phyloP scores from a whole-genome alignment of 441 rosid genomes.

The Corymbia calophylla region DNA sequence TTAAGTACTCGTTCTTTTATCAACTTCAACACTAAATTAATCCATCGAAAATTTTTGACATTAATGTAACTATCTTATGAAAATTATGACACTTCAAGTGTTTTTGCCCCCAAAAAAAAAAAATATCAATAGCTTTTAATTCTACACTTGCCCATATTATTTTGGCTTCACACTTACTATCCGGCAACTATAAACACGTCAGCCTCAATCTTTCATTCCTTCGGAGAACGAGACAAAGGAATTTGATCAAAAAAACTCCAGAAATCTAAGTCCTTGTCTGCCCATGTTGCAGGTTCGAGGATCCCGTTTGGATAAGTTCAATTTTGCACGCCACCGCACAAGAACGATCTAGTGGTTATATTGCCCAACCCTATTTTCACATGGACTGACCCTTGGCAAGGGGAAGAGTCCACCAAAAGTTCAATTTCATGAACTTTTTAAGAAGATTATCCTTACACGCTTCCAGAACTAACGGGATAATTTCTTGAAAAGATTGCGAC shows the following conservation, averaged over 20 bases:
- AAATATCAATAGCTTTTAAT: too few species aligned
- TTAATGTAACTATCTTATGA: background rate
- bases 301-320: background rate
- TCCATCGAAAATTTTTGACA: background rate
- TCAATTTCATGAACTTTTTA: background rate
- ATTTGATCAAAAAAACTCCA: background rate
- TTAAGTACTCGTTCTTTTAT: background rate
- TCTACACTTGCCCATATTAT: background rate
- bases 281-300: background rate
- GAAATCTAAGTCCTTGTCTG: too few species aligned
- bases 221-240: background rate
- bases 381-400: background rate
- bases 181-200: background rate
- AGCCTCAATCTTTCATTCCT: background rate
- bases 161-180: background rate
- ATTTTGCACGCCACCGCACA: background rate
- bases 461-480: background rate
- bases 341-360: background rate
- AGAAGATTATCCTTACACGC: background rate
- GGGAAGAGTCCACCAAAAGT: background rate
- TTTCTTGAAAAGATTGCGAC: background rate
- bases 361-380: background rate
- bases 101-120: background rate
- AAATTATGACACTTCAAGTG: background rate
- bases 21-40: background rate